phyloP scores from a whole-genome alignment of 257 asterid species.

The Handroanthus guayacan region DNA sequence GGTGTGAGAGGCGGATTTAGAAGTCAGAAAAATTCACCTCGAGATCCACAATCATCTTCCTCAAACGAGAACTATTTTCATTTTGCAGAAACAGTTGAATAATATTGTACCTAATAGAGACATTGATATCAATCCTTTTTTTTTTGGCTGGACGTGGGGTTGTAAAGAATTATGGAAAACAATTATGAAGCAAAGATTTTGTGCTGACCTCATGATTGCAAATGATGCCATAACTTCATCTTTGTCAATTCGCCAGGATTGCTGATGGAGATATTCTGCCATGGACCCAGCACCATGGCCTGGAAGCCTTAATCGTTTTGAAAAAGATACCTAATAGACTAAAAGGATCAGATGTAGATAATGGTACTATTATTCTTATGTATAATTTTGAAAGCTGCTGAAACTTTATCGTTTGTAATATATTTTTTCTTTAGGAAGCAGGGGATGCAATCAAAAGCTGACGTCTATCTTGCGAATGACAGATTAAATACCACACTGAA shows the following conservation, averaged over 20 bases:
- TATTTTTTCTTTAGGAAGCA: not conserved
- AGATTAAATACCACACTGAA: conserved; percentile 35
- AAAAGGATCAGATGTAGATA: conserved; percentile 27
- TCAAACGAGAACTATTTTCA: conserved; percentile 67
- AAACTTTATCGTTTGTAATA: conserved; percentile 20
- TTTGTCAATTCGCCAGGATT: conserved; percentile 87
- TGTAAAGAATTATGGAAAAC: conserved; percentile 22
- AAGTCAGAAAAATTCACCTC: conserved; percentile 62
- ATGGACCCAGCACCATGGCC: conserved; percentile 54
- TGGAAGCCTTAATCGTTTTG: conserved; percentile 82
- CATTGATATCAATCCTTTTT: conserved; percentile 11
- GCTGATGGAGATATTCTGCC: conserved; percentile 59
- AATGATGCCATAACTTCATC: conserved; percentile 80
- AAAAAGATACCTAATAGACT: conserved; percentile 73
- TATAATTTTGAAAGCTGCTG: conserved; percentile 32
- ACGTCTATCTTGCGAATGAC: conserved; percentile 21
- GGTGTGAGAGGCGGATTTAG: not conserved
- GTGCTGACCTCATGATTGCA: conserved; percentile 87
- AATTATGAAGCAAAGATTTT: conserved; percentile 20
- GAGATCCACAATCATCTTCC: conserved; percentile 90
- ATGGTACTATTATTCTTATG: conserved; percentile 3
- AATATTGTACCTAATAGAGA: conserved; percentile 78
- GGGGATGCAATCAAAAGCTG: conserved; percentile 34
- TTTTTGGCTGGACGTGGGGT: not conserved
- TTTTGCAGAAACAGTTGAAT: conserved; percentile 81